Evolutionary conservation across 331 rosid genomes (phyloP), one percentile per base, ranked within the genome.

Genomic region (Quercus tomentella): DNA sequence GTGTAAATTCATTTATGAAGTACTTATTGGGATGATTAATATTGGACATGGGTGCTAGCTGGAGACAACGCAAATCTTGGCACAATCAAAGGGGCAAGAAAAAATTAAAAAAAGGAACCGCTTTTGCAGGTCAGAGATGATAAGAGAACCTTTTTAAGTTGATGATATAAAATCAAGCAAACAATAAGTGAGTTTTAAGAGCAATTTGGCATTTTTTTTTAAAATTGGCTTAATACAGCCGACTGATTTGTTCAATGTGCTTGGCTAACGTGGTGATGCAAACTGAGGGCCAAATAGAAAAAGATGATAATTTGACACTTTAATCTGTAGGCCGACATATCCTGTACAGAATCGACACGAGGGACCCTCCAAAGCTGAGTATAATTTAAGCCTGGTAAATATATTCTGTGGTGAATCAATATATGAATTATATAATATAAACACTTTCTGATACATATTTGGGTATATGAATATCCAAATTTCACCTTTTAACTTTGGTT

Each of bases 1-100:
- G 23, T 33, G 60, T 4, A 33, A 49, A 79, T 80, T 70, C 45
- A 56, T 77, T 70, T 49, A 54, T 51, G 28, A 56, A 1, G 20
- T 25, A 28, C 45, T 41, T 41, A 41, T 41, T 78, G 54, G 52
- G 52, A 45, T 45, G 52, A 45, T 45, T 45, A 10, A 10, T 14
- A 51, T 51, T 80, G 66, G 20, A 43, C 31, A 76, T 17, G 30
- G 60, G 73, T 49, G 62, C 51, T 20, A 61, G 56, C 51, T 22
- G 55, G 81, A 16, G 67, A 72, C 85, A 77, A 21, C 60, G 33
- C 76, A 71, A 54, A 41, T 43, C 18, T 49, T 14, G 54, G 54
- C 54, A 49, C 54, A 49, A 49, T 49, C 18, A 49, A 49, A 49
- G 54, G 54, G 54, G 18, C 54, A 49, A 12, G 18, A 49, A 49